A percentile compares a stretch with the other conserved stretches of the same genome.
Evolutionary conservation across 2,329 filamentous ascomycete genomes (phyloP).

Genomic region (Penicillium sp.): DNA sequence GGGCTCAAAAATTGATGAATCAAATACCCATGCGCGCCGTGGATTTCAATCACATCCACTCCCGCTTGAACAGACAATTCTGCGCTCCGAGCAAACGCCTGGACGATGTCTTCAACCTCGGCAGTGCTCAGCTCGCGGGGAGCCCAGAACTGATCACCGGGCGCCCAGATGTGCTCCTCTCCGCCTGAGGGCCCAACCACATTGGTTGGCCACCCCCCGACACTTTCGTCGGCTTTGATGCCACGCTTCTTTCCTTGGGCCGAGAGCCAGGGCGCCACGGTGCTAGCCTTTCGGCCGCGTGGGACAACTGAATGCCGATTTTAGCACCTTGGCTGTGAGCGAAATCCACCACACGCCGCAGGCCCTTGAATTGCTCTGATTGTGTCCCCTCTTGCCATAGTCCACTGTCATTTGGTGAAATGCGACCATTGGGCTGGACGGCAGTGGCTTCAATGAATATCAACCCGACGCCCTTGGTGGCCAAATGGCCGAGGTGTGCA

Average conservation of each 20-base stretch:
- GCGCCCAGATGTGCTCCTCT: constrained; percentile 58
- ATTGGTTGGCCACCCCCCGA: constrained; percentile 57
- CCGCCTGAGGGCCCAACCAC: constrained; percentile 41
- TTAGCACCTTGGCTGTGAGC: constrained; percentile 75
- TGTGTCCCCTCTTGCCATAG: constrained; percentile 71
- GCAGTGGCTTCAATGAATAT: constrained; percentile 76
- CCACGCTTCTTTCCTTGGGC: constrained; percentile 18
- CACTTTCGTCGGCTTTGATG: constrained; percentile 49
- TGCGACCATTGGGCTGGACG: constrained; percentile 74
- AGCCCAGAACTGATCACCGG: constrained; percentile 62
- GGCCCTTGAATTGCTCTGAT: constrained; percentile 66
- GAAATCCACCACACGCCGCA: constrained; percentile 70
- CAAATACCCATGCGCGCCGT: constrained; percentile 77
- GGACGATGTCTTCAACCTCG: constrained; percentile 67
- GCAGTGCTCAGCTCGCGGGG: constrained; percentile 68
- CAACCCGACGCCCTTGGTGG: constrained; percentile 71
- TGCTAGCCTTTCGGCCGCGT: constrained; percentile 68
- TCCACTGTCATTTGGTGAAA: constrained; percentile 63
- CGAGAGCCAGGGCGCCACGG: constrained; percentile 52
- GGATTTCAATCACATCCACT: constrained; percentile 77
- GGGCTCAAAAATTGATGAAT: constrained; percentile 70
- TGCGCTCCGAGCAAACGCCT: constrained; percentile 61
- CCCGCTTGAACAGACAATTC: constrained; percentile 66
- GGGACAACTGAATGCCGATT: constrained; percentile 76
- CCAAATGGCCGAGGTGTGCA: constrained; percentile 76